Evolutionary conservation across 257 asterid genomes (phyloP).

Genomic region (Salvia hispanica): DNA sequence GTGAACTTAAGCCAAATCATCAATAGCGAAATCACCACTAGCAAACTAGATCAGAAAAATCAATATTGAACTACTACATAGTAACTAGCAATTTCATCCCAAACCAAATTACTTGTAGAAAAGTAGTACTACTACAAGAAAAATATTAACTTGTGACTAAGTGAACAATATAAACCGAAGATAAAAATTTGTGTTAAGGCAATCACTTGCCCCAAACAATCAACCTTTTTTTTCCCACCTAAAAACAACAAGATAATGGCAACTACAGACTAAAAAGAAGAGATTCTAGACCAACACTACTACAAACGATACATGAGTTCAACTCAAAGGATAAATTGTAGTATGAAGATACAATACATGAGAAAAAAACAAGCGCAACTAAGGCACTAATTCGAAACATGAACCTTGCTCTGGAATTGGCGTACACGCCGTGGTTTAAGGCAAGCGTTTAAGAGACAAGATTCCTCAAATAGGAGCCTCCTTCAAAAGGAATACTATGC

Average conservation of each 20-base stretch:
- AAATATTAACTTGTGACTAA: not conserved
- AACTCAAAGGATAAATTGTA: constrained; percentile 21
- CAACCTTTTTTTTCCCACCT: constrained; percentile 10
- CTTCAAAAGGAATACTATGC: not conserved
- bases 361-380: constrained; percentile 21
- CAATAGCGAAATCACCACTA: too few species aligned
- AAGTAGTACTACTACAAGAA: not conserved
- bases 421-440: constrained; percentile 27
- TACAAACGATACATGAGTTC: constrained; percentile 20
- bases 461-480: constrained; percentile 17
- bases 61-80: not conserved
- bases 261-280: not conserved
- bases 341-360: not conserved
- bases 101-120: not conserved
- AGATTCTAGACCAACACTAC: constrained; percentile 18
- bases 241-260: constrained; percentile 9
- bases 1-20: too few species aligned
- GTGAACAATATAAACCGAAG: not conserved
- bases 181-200: not conserved
- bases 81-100: not conserved
- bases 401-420: constrained; percentile 29
- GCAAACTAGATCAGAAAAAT: too few species aligned
- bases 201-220: not conserved
- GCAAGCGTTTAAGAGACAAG: constrained; percentile 32
- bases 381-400: constrained; percentile 37